phyloP scores from a whole-genome alignment of 2,329 filamentous ascomycete species.

The Apiospora arundinis region DNA sequence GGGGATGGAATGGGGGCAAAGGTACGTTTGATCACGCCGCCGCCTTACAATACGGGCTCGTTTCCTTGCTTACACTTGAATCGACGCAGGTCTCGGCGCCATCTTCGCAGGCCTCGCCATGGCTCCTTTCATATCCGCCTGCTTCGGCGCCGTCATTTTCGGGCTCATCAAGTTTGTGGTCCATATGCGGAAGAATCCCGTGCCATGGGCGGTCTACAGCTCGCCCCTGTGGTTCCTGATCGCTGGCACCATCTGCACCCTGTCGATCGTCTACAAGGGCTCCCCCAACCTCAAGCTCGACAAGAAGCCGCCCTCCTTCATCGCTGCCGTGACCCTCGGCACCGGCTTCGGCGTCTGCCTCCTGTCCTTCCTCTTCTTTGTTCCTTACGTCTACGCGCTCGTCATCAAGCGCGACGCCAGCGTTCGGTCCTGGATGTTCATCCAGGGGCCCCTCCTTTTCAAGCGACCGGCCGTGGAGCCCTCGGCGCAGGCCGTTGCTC shows the following conservation, averaged over 20 bases:
- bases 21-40: background rate
- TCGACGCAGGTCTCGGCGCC: slow-evolving; percentile 67
- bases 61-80: background rate
- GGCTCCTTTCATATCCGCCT: slow-evolving; percentile 70
- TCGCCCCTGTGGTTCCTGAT: slow-evolving; percentile 81
- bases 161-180: slow-evolving; percentile 75
- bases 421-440: slow-evolving; percentile 67
- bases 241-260: slow-evolving; percentile 74
- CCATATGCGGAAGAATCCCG: slow-evolving; percentile 73
- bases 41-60: too few species aligned
- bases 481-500: slow-evolving; percentile 63
- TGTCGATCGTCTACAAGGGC: slow-evolving; percentile 83
- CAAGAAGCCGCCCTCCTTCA: slow-evolving; percentile 72
- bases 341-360: slow-evolving; percentile 64
- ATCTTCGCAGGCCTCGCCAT: slow-evolving; percentile 76
- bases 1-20: slow-evolving; percentile 73
- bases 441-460: slow-evolving; percentile 69
- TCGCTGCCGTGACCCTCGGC: slow-evolving; percentile 72
- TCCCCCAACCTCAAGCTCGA: slow-evolving; percentile 70
- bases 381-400: slow-evolving; percentile 71
- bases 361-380: slow-evolving; percentile 72
- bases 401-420: slow-evolving; percentile 73
- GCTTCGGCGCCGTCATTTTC: slow-evolving; percentile 73
- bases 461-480: slow-evolving; percentile 61
- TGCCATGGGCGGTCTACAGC: slow-evolving; percentile 74